phyloP scores from a whole-genome alignment of 352 stramenopile genomes.

The Globisporangium nagaii region DNA sequence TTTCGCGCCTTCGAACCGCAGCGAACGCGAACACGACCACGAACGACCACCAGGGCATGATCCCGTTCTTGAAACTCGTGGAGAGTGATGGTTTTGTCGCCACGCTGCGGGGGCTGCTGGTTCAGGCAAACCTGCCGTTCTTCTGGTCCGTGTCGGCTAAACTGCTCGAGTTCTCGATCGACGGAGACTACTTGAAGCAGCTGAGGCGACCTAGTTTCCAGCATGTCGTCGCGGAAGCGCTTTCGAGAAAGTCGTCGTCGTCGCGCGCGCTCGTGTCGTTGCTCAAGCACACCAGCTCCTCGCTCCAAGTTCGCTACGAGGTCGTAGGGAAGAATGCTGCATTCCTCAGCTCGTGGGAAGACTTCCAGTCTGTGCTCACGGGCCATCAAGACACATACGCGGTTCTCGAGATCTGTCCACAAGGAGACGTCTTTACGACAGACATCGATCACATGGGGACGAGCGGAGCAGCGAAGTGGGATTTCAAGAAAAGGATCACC shows the following conservation, averaged over 20 bases:
- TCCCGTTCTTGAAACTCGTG: constrained; percentile 40
- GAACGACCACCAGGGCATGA: constrained; percentile 23
- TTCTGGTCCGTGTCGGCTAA: constrained; percentile 57
- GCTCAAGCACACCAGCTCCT: constrained; percentile 48
- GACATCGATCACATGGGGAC: constrained; percentile 34
- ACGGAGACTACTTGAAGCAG: constrained; percentile 44
- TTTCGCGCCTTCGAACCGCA: constrained; percentile 16
- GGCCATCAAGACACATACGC: constrained; percentile 63
- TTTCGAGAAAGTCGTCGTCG: constrained; percentile 22
- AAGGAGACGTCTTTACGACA: constrained; percentile 58
- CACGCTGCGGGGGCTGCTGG: constrained; percentile 37
- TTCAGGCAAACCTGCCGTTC: constrained; percentile 39
- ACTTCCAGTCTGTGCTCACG: constrained; percentile 54
- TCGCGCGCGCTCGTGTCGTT: constrained; percentile 35
- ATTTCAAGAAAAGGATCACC: constrained; percentile 39
- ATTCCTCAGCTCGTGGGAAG: constrained; percentile 44
- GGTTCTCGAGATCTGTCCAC: constrained; percentile 54
- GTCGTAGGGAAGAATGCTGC: constrained; percentile 44
- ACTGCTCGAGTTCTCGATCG: constrained; percentile 54
- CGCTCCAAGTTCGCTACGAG: constrained; percentile 52
- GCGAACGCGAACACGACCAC: constrained; percentile 2
- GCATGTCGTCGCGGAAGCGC: constrained; percentile 41
- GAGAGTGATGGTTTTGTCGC: constrained; percentile 48
- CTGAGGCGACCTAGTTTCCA: constrained; percentile 41
- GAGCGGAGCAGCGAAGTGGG: constrained; percentile 55